These are phyloP conservation scores for Aegilops speltoides DNA, from an alignment of 176 grass and related monocot genomes.

Conservation along the genomic window DNA sequence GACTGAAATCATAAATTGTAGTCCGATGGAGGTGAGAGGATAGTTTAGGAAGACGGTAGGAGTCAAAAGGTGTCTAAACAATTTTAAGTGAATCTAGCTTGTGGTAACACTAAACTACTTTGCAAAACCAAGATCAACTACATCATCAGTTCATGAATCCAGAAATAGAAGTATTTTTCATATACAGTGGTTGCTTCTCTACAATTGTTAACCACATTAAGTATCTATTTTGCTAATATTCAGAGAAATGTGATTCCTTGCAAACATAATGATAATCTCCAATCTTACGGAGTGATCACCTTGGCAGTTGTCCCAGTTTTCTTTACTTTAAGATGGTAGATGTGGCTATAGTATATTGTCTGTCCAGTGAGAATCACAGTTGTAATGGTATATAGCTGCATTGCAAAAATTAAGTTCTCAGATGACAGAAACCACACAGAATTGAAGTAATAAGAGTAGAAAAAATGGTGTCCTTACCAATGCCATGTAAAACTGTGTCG, in stretches of 20 bases:
- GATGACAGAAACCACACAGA: not conserved
- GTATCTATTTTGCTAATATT: constrained; percentile 9
- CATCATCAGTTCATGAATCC: constrained; percentile 9
- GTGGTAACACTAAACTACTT: not conserved
- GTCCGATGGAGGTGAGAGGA: not conserved
- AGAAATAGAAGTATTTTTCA: not conserved
- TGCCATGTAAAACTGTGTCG: constrained; percentile 94
- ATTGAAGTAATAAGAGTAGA: constrained; percentile 5
- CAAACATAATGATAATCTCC: constrained; percentile 15
- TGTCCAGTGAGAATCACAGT: constrained; percentile 67
- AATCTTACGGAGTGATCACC: constrained; percentile 37
- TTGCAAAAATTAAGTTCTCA: constrained; percentile 24
- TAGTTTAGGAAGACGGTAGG: not conserved
- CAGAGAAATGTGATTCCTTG: not conserved
- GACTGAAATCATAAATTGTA: constrained; percentile 24
- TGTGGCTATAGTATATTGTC: constrained; percentile 73
- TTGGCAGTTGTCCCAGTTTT: constrained; percentile 35
- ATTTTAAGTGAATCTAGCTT: not conserved
- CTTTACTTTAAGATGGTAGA: constrained; percentile 57
- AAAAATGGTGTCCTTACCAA: constrained; percentile 59
- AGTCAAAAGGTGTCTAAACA: not conserved
- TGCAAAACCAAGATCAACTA: not conserved
- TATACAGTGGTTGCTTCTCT: not conserved
- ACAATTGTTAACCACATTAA: not conserved
- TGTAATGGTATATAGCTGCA: constrained; percentile 91